Conservation (phyloP, 1,139 yeast genomes). For the Nakaseomyces kungkrabaensis region DNA sequence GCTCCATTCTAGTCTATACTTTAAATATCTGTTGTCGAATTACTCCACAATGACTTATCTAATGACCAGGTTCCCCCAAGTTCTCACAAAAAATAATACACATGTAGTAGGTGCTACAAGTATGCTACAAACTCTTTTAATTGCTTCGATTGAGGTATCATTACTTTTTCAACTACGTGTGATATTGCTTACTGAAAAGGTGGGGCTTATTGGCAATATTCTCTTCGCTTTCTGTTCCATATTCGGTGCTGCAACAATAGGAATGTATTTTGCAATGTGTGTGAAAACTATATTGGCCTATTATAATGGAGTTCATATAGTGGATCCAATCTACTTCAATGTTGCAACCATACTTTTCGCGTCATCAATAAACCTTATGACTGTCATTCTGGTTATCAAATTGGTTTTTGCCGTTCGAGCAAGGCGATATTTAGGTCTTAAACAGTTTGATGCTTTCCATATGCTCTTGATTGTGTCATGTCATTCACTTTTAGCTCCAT, state of each 20-base stretch:
- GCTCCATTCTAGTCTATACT: constrained; percentile 49
- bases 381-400: constrained; percentile 50
- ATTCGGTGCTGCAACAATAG: constrained; percentile 43
- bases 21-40: constrained; percentile 44
- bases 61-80: constrained; percentile 41
- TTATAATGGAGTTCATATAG: constrained; percentile 19
- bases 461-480: constrained; percentile 66
- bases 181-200: constrained; percentile 51
- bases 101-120: constrained; percentile 49
- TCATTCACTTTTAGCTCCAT: constrained; percentile 78
- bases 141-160: constrained; percentile 51
- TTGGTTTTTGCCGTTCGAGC: constrained; percentile 57
- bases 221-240: constrained; percentile 35
- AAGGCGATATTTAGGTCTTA: constrained; percentile 65
- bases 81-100: constrained; percentile 30
- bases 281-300: constrained; percentile 30
- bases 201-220: constrained; percentile 32
- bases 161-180: constrained; percentile 61
- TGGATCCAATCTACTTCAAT: constrained; percentile 33
- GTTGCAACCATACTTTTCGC: constrained; percentile 57
- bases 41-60: constrained; percentile 40
- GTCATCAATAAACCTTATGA: constrained; percentile 53
- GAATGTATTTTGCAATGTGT: constrained; percentile 42
- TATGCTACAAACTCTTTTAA: constrained; percentile 48
- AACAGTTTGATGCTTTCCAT: constrained; percentile 74